A percentile compares a stretch with the other conserved stretches of the same genome.
Conservation (phyloP, 2,329 filamentous ascomycete species). For the Trichoderma cornu-damae region DNA sequence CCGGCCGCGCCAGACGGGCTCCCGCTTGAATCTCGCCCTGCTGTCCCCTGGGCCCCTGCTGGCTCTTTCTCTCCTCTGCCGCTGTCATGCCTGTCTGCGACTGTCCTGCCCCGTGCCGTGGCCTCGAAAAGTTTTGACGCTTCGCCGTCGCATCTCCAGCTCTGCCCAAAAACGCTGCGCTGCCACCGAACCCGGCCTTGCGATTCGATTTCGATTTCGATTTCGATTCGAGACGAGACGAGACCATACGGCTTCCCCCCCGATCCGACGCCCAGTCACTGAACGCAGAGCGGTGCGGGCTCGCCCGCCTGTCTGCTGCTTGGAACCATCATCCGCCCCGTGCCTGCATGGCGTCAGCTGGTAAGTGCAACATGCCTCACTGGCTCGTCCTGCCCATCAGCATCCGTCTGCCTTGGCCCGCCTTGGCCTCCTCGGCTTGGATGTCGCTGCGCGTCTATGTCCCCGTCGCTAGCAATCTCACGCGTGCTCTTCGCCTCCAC, state of each 20-base stretch:
- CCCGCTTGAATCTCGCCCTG: neutral
- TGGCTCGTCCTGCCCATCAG: slow-evolving; percentile 7
- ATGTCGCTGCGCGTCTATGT: neutral
- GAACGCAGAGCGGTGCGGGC: slow-evolving; percentile 3
- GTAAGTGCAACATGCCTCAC: slow-evolving; percentile 15
- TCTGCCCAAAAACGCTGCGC: neutral
- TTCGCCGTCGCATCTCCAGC: neutral
- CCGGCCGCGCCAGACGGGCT: neutral
- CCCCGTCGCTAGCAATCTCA: neutral
- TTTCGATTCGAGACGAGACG: neutral
- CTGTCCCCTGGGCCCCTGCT: too few relatives aligned
- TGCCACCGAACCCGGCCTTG: too few relatives aligned
- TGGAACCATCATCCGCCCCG: neutral
- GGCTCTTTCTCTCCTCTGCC: slow-evolving; percentile 4
- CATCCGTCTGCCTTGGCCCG: slow-evolving; percentile 2
- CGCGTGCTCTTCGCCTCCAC: neutral
- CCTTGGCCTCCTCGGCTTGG: neutral
- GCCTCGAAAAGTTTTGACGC: slow-evolving; percentile 13
- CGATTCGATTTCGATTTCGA: too few relatives aligned
- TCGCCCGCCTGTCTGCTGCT: neutral
- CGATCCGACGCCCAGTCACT: neutral
- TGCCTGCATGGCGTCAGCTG: slow-evolving; percentile 18
- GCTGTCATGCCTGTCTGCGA: slow-evolving; percentile 12
- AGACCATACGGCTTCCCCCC: neutral
- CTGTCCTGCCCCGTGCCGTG: slow-evolving; percentile 7